A percentile compares a stretch with the other conserved stretches of the same genome.
phyloP scores from a whole-genome alignment of 2,329 filamentous ascomycete genomes.

The Phialemonium atrogriseum region DNA sequence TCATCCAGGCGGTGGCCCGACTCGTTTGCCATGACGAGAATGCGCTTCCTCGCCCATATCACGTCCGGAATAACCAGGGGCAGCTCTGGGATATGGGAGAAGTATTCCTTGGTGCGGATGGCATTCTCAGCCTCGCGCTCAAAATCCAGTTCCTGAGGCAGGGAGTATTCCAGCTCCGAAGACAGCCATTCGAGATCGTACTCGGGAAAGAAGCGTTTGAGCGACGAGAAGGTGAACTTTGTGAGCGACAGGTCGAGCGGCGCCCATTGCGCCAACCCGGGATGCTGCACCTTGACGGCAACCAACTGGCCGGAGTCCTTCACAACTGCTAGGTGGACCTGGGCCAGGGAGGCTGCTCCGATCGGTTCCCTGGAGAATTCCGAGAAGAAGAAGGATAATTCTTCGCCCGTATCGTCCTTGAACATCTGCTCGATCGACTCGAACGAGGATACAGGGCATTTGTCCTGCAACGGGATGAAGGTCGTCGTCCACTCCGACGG shows the following conservation, averaged over 20 bases:
- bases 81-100: slow-evolving; percentile 62
- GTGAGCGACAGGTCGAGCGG: slow-evolving; percentile 82
- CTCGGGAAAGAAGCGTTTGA: slow-evolving; percentile 92
- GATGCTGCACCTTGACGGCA: slow-evolving; percentile 95
- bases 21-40: slow-evolving; percentile 92
- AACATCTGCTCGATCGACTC: slow-evolving; percentile 86
- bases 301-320: slow-evolving; percentile 78
- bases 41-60: slow-evolving; percentile 78
- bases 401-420: slow-evolving; percentile 67
- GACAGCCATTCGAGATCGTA: slow-evolving; percentile 97
- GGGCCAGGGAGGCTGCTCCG: slow-evolving; percentile 86
- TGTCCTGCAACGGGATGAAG: slow-evolving; percentile 92
- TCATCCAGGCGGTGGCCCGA: slow-evolving; percentile 83
- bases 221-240: slow-evolving; percentile 75
- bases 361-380: slow-evolving; percentile 75
- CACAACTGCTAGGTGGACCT: slow-evolving; percentile 83
- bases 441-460: slow-evolving; percentile 85
- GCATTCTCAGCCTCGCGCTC: slow-evolving; percentile 79
- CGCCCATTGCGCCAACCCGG: slow-evolving; percentile 80
- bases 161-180: slow-evolving; percentile 81
- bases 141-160: slow-evolving; percentile 91
- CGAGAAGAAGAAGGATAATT: slow-evolving; percentile 75
- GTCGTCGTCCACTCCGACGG: slow-evolving; percentile 90
- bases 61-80: slow-evolving; percentile 86
- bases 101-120: slow-evolving; percentile 69